Conservation (phyloP, 208 protist species). For the Leishmania tropica region DNA sequence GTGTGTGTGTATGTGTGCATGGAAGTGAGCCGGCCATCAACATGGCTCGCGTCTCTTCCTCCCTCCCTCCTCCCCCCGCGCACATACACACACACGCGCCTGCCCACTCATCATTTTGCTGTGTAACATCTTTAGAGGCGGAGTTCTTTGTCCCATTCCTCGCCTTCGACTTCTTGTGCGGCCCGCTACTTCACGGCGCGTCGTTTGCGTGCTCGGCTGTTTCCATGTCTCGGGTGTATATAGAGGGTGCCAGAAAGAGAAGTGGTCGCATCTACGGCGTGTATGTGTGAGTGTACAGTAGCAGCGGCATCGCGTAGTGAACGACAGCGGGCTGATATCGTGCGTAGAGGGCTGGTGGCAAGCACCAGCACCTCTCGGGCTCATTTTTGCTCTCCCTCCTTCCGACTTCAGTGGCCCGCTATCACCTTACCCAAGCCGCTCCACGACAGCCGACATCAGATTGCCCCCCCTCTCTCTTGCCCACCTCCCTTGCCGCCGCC, state of each 20-base stretch:
- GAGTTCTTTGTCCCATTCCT: background rate
- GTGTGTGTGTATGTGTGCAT: constrained; percentile 8
- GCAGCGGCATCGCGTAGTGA: background rate
- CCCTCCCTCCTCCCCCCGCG: background rate
- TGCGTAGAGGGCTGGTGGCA: background rate
- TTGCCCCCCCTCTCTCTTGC: too few relatives aligned
- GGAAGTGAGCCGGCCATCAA: background rate
- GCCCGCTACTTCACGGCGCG: background rate
- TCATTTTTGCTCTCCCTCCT: background rate
- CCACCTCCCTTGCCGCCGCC: background rate
- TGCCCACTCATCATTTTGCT: background rate
- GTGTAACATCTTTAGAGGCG: background rate
- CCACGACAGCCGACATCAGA: too few relatives aligned
- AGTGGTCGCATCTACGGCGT: background rate
- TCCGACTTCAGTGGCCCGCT: too few relatives aligned
- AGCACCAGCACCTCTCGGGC: background rate
- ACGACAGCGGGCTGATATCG: background rate
- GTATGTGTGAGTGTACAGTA: background rate
- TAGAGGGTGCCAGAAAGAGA: background rate
- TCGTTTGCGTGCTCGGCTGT: background rate
- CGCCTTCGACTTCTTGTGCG: background rate
- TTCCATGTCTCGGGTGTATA: background rate
- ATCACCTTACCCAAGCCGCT: too few relatives aligned
- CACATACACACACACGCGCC: background rate
- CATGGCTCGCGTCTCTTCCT: too few relatives aligned